A percentile compares a stretch with the other conserved stretches of the same genome.
Conservation (phyloP, 2,329 filamentous ascomycete genomes). For the Fusarium napiforme region DNA sequence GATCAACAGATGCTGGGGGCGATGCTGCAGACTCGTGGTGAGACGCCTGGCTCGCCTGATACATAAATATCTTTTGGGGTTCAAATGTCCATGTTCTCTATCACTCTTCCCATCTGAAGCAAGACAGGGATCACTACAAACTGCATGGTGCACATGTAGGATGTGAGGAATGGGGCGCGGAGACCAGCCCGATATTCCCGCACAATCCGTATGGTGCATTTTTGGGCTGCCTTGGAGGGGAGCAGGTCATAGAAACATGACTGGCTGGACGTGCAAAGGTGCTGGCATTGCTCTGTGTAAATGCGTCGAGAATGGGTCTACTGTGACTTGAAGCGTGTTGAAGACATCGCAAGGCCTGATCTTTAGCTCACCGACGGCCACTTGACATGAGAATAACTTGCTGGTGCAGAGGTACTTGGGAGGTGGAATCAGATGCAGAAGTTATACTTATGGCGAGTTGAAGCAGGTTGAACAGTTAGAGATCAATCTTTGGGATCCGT, state of each 20-base stretch:
- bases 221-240: slow-evolving; percentile 5
- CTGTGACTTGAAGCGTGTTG: neutral
- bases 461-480: neutral
- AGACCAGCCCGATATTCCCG: slow-evolving; percentile 7
- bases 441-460: neutral
- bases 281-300: neutral
- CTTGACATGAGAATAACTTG: neutral
- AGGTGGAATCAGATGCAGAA: neutral
- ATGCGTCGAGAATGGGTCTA: neutral
- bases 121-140: slow-evolving; percentile 23
- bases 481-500: neutral
- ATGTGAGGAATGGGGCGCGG: slow-evolving; percentile 15
- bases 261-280: neutral
- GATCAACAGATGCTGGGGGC: slow-evolving; percentile 35
- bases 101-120: neutral
- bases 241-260: neutral
- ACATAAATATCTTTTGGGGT: slow-evolving; percentile 14
- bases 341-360: neutral
- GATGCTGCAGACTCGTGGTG: slow-evolving; percentile 32
- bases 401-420: neutral
- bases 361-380: neutral
- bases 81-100: slow-evolving; percentile 2
- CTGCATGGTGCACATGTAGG: slow-evolving; percentile 6
- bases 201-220: neutral
- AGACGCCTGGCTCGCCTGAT: slow-evolving; percentile 16